Conservation (phyloP, 495 filamentous ascomycete genomes). For the Lasiosphaeria miniovina region DNA sequence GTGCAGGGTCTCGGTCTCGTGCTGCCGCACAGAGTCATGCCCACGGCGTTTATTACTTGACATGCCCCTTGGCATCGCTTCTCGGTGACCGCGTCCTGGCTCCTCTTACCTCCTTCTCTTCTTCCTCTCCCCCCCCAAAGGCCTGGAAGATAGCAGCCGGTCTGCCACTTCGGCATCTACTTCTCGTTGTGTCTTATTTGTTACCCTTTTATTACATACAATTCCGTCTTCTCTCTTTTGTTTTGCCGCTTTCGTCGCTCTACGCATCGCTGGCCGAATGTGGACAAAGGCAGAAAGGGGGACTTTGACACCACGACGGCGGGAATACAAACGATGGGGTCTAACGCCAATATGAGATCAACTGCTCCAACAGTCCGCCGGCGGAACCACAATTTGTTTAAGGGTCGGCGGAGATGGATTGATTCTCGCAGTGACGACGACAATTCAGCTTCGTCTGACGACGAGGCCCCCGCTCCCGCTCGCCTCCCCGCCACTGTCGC, state of each 20-base stretch:
- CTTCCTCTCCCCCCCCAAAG: not conserved
- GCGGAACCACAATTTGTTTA: constrained; percentile 7
- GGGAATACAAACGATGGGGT: not conserved
- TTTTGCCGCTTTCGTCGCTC: too few relatives aligned
- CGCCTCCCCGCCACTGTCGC: not conserved
- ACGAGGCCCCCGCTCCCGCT: not conserved
- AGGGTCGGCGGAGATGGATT: constrained; percentile 9
- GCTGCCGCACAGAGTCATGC: not conserved
- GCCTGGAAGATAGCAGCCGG: not conserved
- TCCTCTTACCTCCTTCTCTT: not conserved
- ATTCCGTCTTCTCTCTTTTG: too few relatives aligned
- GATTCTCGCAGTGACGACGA: constrained; percentile 7
- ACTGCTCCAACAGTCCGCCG: constrained; percentile 14
- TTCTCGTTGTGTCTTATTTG: not conserved
- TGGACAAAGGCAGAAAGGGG: not conserved
- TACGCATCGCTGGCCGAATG: not conserved
- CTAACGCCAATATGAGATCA: constrained; percentile 7
- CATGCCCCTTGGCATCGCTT: not conserved
- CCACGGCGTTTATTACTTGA: not conserved
- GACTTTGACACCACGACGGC: constrained; percentile 1
- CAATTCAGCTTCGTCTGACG: not conserved
- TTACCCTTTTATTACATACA: not conserved
- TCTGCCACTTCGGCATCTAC: not conserved
- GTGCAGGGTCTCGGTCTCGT: too few relatives aligned
- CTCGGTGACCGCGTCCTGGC: not conserved